Base-by-base conservation (phyloP, 805 yeast genomes). In the Ogataea salicorniae region DNA sequence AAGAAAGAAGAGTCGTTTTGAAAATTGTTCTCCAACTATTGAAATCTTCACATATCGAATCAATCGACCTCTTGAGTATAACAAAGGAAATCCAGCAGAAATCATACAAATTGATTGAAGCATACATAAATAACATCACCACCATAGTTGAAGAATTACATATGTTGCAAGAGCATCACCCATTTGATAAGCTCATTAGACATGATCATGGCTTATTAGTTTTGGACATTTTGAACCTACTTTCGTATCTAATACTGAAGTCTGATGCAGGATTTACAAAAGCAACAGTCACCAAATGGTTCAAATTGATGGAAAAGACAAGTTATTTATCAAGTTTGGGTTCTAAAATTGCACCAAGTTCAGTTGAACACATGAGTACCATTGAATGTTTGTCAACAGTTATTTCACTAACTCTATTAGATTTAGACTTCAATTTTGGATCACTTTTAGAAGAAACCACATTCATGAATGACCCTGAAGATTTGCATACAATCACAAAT, bases 1-100 rank as follows among this genome's bases (percentile, higher is more conserved):
- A 71, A 47, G 88, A 83, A 56, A 73, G 84, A 57, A 66, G 80
- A 50, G 60, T 70, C 1, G 63, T 79, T 0, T 56, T 80, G n/a
- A 69, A 71, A 37, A 61, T 77, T 4, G 67, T 73, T 1, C 57
- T 69, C 37, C 70, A 66, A 53, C 57, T 73, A 36, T 56, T 73
- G 23, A 67, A 56, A 45, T 60, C 54, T 46, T 64, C 63, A 23
- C 49, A 53, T 3, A 61, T 42, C 20, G 22, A 37, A 7, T 22
- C 40, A 13, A 63, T 76, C 11, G 59, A 59, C 0, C 58, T 71
- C 11, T 67, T 63, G 29, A 67, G 69, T 45, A 54, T 76, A 42
- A 76, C 76, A 1, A 64, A 61, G 38, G 71, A 70, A 33, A 59
- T 74, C 36, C 65, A 51, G 26, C 11, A 26, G 5, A 46, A 48